These are phyloP conservation scores for Blastocladiella britannica DNA, from an alignment of 192 early-diverging fungal genomes.

Conservation along the genomic window DNA sequence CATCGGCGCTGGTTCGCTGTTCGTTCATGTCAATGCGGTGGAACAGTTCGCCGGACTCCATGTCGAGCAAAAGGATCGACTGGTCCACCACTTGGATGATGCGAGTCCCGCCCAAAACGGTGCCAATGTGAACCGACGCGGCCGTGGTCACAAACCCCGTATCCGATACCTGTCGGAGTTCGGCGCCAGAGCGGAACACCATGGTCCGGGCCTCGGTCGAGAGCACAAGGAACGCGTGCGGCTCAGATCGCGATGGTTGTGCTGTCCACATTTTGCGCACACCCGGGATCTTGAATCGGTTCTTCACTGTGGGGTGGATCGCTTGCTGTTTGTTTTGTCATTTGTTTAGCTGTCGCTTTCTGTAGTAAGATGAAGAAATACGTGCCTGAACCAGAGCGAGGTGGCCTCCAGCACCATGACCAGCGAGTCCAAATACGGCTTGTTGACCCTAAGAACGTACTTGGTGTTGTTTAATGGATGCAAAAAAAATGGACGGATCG, in stretches of 20 bases:
- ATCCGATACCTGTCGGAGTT: not conserved
- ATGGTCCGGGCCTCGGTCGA: not conserved
- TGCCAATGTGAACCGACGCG: not conserved
- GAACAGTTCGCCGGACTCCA: too few species aligned
- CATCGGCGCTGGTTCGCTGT: too few species aligned
- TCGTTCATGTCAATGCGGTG: too few species aligned
- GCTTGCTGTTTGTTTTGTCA: too few species aligned
- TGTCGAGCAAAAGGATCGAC: not conserved
- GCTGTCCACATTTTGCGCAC: not conserved
- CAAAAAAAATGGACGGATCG: too few species aligned
- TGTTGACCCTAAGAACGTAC: constrained; percentile 1
- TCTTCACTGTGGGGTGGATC: not conserved
- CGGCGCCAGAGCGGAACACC: not conserved
- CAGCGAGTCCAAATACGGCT: not conserved
- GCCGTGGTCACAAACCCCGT: not conserved
- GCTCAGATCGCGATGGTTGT: not conserved
- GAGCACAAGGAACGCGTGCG: not conserved
- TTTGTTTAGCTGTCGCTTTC: too few species aligned
- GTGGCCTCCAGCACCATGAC: not conserved
- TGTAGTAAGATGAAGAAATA: not conserved
- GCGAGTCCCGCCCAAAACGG: not conserved
- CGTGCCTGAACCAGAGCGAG: not conserved
- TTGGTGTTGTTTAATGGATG: too few species aligned
- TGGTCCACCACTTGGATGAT: not conserved
- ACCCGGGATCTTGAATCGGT: not conserved